Conservation (phyloP, 257 asterid genomes). For the Agastache rugosa region DNA sequence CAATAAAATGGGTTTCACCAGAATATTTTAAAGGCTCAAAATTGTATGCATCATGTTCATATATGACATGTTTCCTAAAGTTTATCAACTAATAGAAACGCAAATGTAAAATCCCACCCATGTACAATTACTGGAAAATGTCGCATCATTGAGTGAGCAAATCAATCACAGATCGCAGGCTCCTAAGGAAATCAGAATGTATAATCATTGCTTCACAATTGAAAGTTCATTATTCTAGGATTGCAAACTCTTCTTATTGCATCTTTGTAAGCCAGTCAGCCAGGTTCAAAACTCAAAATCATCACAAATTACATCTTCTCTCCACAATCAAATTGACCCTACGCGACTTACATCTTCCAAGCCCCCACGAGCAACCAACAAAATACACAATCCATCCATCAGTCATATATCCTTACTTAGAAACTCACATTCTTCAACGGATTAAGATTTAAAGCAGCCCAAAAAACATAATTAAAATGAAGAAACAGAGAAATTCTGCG, state of each 20-base stretch:
- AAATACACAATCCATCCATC: slow-evolving; percentile 1
- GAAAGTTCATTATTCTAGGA: neutral
- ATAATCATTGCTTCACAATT: neutral
- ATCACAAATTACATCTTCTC: neutral
- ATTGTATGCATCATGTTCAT: neutral
- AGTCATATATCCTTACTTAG: slow-evolving; percentile 15
- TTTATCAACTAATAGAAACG: neutral
- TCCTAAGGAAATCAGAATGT: neutral
- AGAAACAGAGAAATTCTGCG: neutral
- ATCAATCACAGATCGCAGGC: neutral
- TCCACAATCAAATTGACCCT: neutral
- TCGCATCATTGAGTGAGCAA: neutral
- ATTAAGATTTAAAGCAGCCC: neutral
- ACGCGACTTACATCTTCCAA: neutral
- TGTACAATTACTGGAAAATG: neutral
- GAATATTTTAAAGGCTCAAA: neutral
- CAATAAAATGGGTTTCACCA: no score
- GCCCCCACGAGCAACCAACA: slow-evolving; percentile 14
- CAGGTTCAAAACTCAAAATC: neutral
- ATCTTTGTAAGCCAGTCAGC: neutral
- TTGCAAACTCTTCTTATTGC: slow-evolving; percentile 7
- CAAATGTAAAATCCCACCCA: neutral
- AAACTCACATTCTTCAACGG: neutral
- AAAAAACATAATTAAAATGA: neutral
- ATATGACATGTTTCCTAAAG: neutral